These are phyloP conservation scores for Reutealis trisperma DNA, from an alignment of 345 rosid genomes.

Conservation along the genomic window DNA sequence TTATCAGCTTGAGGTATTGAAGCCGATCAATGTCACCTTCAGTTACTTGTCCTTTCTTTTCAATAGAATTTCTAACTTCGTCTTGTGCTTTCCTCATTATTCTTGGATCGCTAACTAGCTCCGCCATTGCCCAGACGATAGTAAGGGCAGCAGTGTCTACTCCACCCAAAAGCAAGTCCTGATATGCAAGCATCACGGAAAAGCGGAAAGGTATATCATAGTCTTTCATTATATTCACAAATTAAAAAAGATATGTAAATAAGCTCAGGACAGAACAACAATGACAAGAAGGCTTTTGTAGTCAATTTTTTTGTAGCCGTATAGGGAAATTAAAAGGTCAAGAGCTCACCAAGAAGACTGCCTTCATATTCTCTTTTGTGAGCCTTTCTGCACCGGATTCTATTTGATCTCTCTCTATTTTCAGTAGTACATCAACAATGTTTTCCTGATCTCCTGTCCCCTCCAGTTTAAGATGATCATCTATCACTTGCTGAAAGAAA, in stretches of 20 bases:
- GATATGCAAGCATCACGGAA: not conserved
- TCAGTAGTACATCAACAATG: slow-evolving; percentile 48
- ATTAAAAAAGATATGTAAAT: not conserved
- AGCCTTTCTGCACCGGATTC: slow-evolving; percentile 18
- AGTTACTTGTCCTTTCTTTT: not conserved
- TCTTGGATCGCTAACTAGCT: slow-evolving; percentile 12
- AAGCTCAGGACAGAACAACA: not conserved
- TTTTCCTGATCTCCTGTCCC: slow-evolving; percentile 23
- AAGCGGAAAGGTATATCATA: not conserved
- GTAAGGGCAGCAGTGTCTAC: not conserved
- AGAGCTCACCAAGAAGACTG: slow-evolving; percentile 44
- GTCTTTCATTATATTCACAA: not conserved
- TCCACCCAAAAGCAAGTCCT: slow-evolving; percentile 12
- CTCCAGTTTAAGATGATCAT: slow-evolving; percentile 37
- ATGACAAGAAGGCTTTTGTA: too few relatives aligned
- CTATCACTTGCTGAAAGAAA: slow-evolving; percentile 37
- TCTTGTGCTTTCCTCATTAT: slow-evolving; percentile 2
- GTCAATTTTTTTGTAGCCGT: too few relatives aligned
- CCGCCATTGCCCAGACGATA: slow-evolving; percentile 16
- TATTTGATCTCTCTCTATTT: slow-evolving; percentile 31
- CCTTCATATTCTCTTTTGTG: slow-evolving; percentile 48
- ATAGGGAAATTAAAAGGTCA: not conserved
- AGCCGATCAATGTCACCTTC: slow-evolving; percentile 29
- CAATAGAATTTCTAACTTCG: slow-evolving; percentile 5
- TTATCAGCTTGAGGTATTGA: slow-evolving; percentile 42